Percentiles rank a stretch among this genome's conserved stretches.
Conservation (phyloP, 495 filamentous ascomycete species). For the Podospora conica region DNA sequence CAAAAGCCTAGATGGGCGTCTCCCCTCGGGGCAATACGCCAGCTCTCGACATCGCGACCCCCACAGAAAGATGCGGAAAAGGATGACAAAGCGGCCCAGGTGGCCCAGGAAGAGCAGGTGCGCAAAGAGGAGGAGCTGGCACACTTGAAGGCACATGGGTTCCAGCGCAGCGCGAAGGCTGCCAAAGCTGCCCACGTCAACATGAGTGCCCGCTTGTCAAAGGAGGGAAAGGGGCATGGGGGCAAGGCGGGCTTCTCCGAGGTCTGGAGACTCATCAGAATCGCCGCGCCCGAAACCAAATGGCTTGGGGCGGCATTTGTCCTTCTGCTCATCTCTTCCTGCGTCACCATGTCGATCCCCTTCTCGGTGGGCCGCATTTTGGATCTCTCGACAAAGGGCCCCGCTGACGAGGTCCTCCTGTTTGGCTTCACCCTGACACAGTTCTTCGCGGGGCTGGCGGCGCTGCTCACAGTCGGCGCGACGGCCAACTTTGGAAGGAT, state of each 20-base stretch:
- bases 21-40: constrained; percentile 23
- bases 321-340: constrained; percentile 78
- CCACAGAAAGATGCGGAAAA: constrained; percentile 3
- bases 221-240: constrained; percentile 64
- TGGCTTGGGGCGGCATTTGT: constrained; percentile 74
- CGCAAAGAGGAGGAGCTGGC: constrained; percentile 16
- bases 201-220: constrained; percentile 75
- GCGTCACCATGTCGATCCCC: constrained; percentile 89
- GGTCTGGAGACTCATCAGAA: constrained; percentile 80
- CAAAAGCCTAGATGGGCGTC: constrained; percentile 15
- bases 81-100: not conserved
- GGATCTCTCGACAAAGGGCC: constrained; percentile 50
- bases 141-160: constrained; percentile 28
- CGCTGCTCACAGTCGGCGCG: constrained; percentile 29
- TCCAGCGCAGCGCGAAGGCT: constrained; percentile 59
- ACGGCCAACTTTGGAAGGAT: constrained; percentile 91
- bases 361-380: constrained; percentile 94
- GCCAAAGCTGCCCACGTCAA: constrained; percentile 85
- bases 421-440: constrained; percentile 31
- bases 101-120: constrained; percentile 13
- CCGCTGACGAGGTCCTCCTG: constrained; percentile 28
- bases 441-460: constrained; percentile 37
- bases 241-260: constrained; percentile 65
- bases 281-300: constrained; percentile 76
- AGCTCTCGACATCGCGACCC: constrained; percentile 25